Conservation (phyloP, 352 stramenopile species). For the Phytophthora aleatoria region DNA sequence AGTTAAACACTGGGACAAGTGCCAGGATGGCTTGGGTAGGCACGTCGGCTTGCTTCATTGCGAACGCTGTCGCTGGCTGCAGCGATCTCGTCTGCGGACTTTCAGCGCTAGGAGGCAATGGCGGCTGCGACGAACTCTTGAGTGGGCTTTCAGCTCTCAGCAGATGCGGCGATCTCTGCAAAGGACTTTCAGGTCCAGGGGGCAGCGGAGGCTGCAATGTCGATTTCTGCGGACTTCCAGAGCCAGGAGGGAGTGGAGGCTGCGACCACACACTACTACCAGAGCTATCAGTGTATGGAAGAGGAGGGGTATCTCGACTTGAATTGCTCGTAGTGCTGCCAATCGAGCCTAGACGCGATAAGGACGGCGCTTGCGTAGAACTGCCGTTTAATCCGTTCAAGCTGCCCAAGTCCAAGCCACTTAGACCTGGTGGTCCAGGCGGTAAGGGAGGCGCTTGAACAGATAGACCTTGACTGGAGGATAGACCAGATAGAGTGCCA, state of each 20-base stretch:
- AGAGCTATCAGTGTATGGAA: slow-evolving; percentile 35
- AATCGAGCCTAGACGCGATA: slow-evolving; percentile 38
- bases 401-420: slow-evolving; percentile 28
- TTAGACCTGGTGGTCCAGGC: slow-evolving; percentile 14
- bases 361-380: slow-evolving; percentile 23
- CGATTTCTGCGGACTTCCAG: slow-evolving; percentile 27
- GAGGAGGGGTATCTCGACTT: slow-evolving; percentile 24
- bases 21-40: slow-evolving; percentile 30
- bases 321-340: slow-evolving; percentile 31
- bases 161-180: slow-evolving; percentile 12
- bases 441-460: slow-evolving; percentile 18
- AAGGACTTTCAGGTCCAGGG: slow-evolving; percentile 22
- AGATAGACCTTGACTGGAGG: slow-evolving; percentile 21
- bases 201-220: slow-evolving; percentile 11
- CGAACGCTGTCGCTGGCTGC: slow-evolving; percentile 15
- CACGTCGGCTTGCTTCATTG: slow-evolving; percentile 24
- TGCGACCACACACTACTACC: slow-evolving; percentile 26
- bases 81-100: slow-evolving; percentile 22
- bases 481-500: slow-evolving; percentile 22
- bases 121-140: slow-evolving; percentile 17
- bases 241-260: slow-evolving; percentile 22
- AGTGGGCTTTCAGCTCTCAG: slow-evolving; percentile 25
- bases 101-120: slow-evolving; percentile 18
- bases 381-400: slow-evolving; percentile 28
- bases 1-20: slow-evolving; percentile 31